Conservation (phyloP, 768 basidiomycete species). For the Phaeotremella fagi region DNA sequence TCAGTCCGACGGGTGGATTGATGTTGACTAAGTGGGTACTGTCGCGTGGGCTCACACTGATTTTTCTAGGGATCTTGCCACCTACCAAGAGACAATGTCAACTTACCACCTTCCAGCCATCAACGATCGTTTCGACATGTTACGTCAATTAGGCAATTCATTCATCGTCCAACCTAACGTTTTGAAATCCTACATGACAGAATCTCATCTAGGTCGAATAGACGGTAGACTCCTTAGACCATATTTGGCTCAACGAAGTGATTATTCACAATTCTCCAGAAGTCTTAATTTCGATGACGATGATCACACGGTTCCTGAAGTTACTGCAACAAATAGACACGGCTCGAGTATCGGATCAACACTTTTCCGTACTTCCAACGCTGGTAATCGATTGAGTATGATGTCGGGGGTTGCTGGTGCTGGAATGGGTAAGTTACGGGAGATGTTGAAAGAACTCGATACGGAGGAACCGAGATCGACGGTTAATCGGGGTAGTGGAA, state of each 20-base stretch:
- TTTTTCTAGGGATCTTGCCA: slow-evolving; percentile 79
- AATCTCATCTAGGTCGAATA: slow-evolving; percentile 86
- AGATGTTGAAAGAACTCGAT: slow-evolving; percentile 46
- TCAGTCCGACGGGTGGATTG: slow-evolving; percentile 90
- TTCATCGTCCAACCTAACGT: slow-evolving; percentile 96
- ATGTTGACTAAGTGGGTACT: slow-evolving; percentile 88
- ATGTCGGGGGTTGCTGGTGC: slow-evolving; percentile 40
- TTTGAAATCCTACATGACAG: slow-evolving; percentile 89
- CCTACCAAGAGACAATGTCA: slow-evolving; percentile 84
- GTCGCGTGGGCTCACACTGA: not conserved
- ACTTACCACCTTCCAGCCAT: slow-evolving; percentile 78
- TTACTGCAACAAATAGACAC: not conserved
- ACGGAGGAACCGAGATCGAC: slow-evolving; percentile 19
- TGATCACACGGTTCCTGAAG: not conserved
- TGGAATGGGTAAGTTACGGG: slow-evolving; percentile 44
- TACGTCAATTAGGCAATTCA: slow-evolving; percentile 91
- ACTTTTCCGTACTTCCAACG: slow-evolving; percentile 5
- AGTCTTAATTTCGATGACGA: slow-evolving; percentile 38
- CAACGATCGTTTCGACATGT: slow-evolving; percentile 93
- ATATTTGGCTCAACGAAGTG: slow-evolving; percentile 82
- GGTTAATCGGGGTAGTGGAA: not conserved
- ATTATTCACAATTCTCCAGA: slow-evolving; percentile 70
- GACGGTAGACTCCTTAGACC: slow-evolving; percentile 80
- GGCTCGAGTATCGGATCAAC: slow-evolving; percentile 3
- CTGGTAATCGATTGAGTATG: slow-evolving; percentile 26